phyloP scores from a whole-genome alignment of 495 filamentous ascomycete species.

The Symbiotaphrina buchneri region DNA sequence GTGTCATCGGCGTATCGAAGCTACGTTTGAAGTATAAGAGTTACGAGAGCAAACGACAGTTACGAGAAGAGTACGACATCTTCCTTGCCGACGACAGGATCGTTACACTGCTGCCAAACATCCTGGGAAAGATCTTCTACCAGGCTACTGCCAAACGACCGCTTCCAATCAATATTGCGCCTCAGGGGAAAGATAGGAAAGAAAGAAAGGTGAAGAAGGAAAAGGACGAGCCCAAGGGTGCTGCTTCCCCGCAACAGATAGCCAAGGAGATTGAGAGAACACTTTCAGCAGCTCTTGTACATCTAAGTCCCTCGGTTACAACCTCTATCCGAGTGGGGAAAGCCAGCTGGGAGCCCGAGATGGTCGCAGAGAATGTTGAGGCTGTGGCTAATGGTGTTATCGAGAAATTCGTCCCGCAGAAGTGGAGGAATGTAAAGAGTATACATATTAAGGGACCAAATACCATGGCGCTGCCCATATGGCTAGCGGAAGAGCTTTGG shows the following conservation, averaged over 20 bases:
- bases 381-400: conserved; percentile 43
- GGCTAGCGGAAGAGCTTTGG: conserved; percentile 82
- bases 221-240: conserved; percentile 31
- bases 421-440: conserved; percentile 63
- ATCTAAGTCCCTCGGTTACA: conserved; percentile 40
- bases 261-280: conserved; percentile 52
- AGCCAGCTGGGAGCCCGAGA: conserved; percentile 45
- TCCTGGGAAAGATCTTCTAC: conserved; percentile 79
- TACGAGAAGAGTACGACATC: conserved; percentile 65
- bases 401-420: conserved; percentile 55
- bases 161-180: conserved; percentile 54
- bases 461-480: conserved; percentile 74
- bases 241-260: conserved; percentile 26
- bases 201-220: conserved; percentile 33
- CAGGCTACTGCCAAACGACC: conserved; percentile 57
- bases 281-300: conserved; percentile 45
- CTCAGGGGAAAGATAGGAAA: conserved; percentile 13
- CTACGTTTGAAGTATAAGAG: conserved; percentile 66
- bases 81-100: conserved; percentile 79
- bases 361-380: conserved; percentile 59
- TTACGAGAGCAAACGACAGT: conserved; percentile 67
- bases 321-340: conserved; percentile 51
- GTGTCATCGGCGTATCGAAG: conserved; percentile 65
- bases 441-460: conserved; percentile 76
- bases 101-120: conserved; percentile 46